A percentile compares a stretch with the other conserved stretches of the same genome.
Evolutionary conservation across 345 rosid genomes (phyloP).

Genomic region (thale cress (Arabidopsis thaliana)): TAIR10.1 NC_003070.9:28095001-28095500

Average conservation of each 20-base stretch:
- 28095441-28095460: not conserved
- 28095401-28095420: not conserved
- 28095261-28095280: not conserved
- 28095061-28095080: slow-evolving; percentile 20
- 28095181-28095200: not conserved
- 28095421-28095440: not conserved
- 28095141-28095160: not conserved
- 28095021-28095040: slow-evolving; percentile 41
- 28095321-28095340: slow-evolving; percentile 27
- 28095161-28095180: not conserved
- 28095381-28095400: not conserved
- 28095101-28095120: not conserved
- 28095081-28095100: slow-evolving; percentile 30
- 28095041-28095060: slow-evolving; percentile 45
- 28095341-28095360: not conserved
- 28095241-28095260: not conserved
- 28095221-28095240: not conserved
- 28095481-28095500: slow-evolving; percentile 38
- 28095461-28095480: slow-evolving; percentile 35
- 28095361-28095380: slow-evolving; percentile 14
- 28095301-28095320: slow-evolving; percentile 32
- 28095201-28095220: not conserved
- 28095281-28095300: not conserved
- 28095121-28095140: not conserved
- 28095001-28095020: slow-evolving; percentile 22